A percentile compares a stretch with the other conserved stretches of the same genome.
These are phyloP conservation scores for Stygiomarasmius scandens DNA, from an alignment of 1,284 basidiomycete species.

Conservation along the genomic window DNA sequence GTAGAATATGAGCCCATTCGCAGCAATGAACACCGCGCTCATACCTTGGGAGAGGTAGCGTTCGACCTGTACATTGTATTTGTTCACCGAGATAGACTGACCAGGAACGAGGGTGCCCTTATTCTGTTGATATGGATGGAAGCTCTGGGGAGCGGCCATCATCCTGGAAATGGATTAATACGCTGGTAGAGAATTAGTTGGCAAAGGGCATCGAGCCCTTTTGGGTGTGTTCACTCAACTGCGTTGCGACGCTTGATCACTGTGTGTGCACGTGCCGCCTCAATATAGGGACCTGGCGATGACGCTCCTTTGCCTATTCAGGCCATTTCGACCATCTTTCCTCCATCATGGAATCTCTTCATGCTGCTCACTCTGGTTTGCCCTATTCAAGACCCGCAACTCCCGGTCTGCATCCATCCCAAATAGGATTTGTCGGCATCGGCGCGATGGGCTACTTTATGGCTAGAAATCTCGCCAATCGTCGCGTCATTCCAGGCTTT, in stretches of 20 bases:
- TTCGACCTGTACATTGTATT: slow-evolving; percentile 80
- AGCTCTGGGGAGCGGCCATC: slow-evolving; percentile 42
- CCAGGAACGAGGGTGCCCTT: slow-evolving; percentile 78
- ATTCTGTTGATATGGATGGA: slow-evolving; percentile 43
- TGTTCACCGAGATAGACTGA: slow-evolving; percentile 89
- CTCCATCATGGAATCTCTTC: slow-evolving; percentile 21
- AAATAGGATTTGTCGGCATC: slow-evolving; percentile 67
- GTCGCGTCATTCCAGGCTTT: slow-evolving; percentile 34
- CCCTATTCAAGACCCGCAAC: slow-evolving; percentile 66
- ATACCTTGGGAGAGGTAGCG: slow-evolving; percentile 92
- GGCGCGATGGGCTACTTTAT: slow-evolving; percentile 75
- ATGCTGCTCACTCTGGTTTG: slow-evolving; percentile 30
- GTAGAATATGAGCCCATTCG: background rate
- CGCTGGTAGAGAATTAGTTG: background rate
- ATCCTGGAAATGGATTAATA: background rate
- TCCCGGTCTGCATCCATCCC: slow-evolving; percentile 37
- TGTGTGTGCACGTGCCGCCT: background rate
- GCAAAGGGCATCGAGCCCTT: slow-evolving; percentile 5
- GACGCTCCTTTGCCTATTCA: background rate
- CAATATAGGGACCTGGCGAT: too few relatives aligned
- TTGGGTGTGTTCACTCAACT: background rate
- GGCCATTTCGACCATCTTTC: background rate
- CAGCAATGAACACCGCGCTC: slow-evolving; percentile 7
- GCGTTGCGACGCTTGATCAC: background rate
- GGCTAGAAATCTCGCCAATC: slow-evolving; percentile 72